Conservation (phyloP, 2,329 filamentous ascomycete genomes). For the Talaromyces funiculosus region DNA sequence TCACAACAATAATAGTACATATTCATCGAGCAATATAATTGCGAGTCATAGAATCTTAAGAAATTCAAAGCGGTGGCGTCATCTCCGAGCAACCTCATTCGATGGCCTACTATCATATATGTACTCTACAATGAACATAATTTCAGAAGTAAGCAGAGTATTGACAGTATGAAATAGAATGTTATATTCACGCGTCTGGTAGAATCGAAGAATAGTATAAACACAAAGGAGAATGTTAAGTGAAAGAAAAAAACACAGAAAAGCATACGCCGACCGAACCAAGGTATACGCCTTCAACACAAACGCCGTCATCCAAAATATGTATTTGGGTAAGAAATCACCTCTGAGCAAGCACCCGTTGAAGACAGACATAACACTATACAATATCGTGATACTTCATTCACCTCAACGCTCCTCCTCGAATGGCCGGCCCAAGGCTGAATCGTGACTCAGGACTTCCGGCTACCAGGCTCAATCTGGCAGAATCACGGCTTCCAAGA, state of each 20-base stretch:
- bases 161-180: not conserved
- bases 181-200: conserved; percentile 4
- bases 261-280: not conserved
- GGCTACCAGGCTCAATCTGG: conserved; percentile 35
- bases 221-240: conserved; percentile 2
- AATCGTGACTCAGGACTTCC: conserved; percentile 29
- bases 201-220: conserved; percentile 2
- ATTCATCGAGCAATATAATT: too few relatives aligned
- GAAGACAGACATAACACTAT: not conserved
- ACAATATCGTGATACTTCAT: conserved; percentile 21
- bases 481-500: conserved; percentile 33
- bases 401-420: conserved; percentile 17
- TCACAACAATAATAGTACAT: not conserved
- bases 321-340: not conserved
- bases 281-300: not conserved
- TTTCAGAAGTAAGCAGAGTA: not conserved
- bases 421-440: conserved; percentile 24
- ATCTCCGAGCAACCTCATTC: not conserved
- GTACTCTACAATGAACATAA: not conserved
- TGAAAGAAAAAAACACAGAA: not conserved
- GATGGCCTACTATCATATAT: not conserved
- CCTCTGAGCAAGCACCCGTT: not conserved
- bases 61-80: conserved; percentile 5
- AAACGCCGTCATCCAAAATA: conserved; percentile 6
- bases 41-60: too few relatives aligned